Evolutionary conservation across 2,329 filamentous ascomycete genomes (phyloP), one percentile per base, ranked within the genome.

Genomic region (Chaetomiaceae sp.): DNA sequence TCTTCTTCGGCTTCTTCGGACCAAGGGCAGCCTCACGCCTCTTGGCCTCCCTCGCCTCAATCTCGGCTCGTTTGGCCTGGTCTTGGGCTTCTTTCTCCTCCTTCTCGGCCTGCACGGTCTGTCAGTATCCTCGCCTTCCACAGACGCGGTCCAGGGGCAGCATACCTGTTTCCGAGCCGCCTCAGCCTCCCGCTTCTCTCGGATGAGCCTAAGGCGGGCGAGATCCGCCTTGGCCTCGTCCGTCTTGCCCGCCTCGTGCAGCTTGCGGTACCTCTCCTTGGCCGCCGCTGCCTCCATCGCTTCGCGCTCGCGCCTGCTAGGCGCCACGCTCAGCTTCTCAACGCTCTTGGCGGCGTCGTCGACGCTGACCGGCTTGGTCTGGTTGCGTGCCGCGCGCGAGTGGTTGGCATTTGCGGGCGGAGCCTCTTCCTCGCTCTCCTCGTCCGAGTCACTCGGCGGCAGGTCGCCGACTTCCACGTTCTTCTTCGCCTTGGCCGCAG

Each of bases 201-300:
- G 81, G 56, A 98, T 88, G 49, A 91, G 64, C 65, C 74, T 81
- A 60, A 98, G 70, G 46, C 93, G 79, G 49, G 88, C 91, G 57
- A 97, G 63, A 68, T 98, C 93, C 5, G 87, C 84, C 65, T 88
- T 85, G 38, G 91, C 90, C 74, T 96, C 87, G 51, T 98, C 93
- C 36, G 93, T 97, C 81, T 97, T 97, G 60, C 91, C 91, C 62
- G 89, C 86, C 47, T 89, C 87, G 61, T 96, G 91, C 59, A 96
- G 67, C 70, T 94, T 95, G 73, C 88, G 79, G 63, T 95, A 96
- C 56, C 83, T 78, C 73, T 95, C 90, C 66, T 89, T 90, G 24
- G 88, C 88, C 64, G 91, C 86, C 53, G 85, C 83, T 1, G 90
- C 90, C 69, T 95, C 86, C 27, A 93, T 62, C 2, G 90, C 86